Conservation (phyloP, 441 rosid genomes). For the Corymbia calophylla region DNA sequence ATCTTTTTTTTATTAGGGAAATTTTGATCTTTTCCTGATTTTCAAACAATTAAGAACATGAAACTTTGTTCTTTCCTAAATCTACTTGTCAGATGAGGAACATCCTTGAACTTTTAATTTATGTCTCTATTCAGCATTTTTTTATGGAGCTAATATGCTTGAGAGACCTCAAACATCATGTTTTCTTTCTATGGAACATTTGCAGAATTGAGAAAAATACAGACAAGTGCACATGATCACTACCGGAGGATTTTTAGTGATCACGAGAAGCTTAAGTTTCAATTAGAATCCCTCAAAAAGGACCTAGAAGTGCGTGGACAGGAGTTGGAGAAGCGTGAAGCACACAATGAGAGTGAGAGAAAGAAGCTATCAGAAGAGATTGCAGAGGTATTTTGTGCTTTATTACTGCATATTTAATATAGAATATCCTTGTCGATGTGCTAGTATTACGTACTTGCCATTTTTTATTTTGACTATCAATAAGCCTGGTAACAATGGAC, state of each 20-base stretch:
- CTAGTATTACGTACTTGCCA: neutral
- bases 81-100: neutral
- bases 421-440: neutral
- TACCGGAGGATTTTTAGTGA: conserved; percentile 64
- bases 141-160: neutral
- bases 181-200: neutral
- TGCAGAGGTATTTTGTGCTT: conserved; percentile 43
- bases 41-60: neutral
- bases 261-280: conserved; percentile 75
- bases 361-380: conserved; percentile 54
- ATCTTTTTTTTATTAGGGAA: neutral
- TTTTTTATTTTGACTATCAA: too few relatives aligned
- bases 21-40: neutral
- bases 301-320: conserved; percentile 64
- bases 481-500: too few relatives aligned
- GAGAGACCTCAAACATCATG: neutral
- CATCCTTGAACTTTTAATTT: neutral
- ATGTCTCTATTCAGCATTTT: neutral
- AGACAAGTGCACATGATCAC: conserved; percentile 61
- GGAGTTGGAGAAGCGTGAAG: conserved; percentile 74
- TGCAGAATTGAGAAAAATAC: conserved; percentile 71
- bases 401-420: neutral
- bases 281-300: conserved; percentile 61
- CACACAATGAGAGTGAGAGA: conserved; percentile 66
- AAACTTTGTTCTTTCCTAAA: neutral